These are phyloP conservation scores for Podospora pseudopauciseta DNA, from an alignment of 495 filamentous ascomycete species.

Conservation along the genomic window DNA sequence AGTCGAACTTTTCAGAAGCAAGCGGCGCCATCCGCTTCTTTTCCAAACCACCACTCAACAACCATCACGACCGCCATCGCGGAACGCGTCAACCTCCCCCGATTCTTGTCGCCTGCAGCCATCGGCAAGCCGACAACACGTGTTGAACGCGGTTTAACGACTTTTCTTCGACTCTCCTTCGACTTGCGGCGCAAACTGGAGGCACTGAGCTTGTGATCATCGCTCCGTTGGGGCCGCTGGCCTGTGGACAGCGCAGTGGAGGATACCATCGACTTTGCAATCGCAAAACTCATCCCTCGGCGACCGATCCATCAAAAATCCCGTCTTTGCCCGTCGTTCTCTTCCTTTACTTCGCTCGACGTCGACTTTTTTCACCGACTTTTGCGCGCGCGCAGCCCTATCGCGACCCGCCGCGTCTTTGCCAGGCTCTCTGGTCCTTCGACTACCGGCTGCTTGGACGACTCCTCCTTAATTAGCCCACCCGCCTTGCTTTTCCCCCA, in stretches of 20 bases:
- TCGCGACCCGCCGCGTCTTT: conserved; percentile 19
- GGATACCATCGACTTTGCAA: conserved; percentile 26
- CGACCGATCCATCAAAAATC: conserved; percentile 26
- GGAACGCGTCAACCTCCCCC: conserved; percentile 37
- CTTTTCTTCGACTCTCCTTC: conserved; percentile 15
- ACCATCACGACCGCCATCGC: conserved; percentile 31
- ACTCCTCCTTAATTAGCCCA: conserved; percentile 16
- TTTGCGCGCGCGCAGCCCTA: conserved; percentile 16
- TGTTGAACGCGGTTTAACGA: conserved; percentile 28
- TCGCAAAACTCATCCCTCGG: conserved; percentile 19
- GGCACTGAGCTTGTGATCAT: conserved; percentile 22
- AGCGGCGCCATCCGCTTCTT: conserved; percentile 26
- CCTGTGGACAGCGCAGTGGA: conserved; percentile 36
- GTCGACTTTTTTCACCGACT: conserved; percentile 7
- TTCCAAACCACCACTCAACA: conserved; percentile 31
- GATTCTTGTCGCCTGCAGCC: conserved; percentile 27
- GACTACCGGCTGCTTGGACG: conserved; percentile 1
- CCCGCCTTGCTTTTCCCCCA: conserved; percentile 7
- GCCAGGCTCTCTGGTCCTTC: conserved; percentile 1
- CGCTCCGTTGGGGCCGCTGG: conserved; percentile 38
- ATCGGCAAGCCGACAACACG: conserved; percentile 28
- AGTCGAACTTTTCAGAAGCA: conserved; percentile 35
- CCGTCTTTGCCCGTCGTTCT: conserved; percentile 12
- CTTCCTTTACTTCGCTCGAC: conserved; percentile 11
- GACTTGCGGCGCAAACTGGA: conserved; percentile 24